Evolutionary conservation across 768 basidiomycete species (phyloP), one percentile per base, ranked within the genome.

Genomic region (Amanita pseudoporphyria): DNA sequence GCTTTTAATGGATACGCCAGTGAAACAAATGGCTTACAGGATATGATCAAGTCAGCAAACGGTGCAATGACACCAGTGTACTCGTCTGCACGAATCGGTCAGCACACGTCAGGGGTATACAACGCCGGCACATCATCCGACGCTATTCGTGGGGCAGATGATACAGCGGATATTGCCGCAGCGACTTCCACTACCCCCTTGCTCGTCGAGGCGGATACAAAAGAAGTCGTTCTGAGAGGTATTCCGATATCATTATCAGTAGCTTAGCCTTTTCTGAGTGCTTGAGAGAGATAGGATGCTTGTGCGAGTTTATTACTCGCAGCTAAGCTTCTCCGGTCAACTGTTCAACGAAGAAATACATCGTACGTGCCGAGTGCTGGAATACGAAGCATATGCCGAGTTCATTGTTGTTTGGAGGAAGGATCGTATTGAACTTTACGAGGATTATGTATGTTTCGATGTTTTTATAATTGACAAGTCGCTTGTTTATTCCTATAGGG

Each of bases 371-470:
- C 70, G 77, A 28, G 66, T 82, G 50, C 60, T 89, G 12, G 68
- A 71, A 19, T 78, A 73, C 51, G 80, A 85, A 58, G 76, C 79
- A 22, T 84, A 85, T 77, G 77, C 76, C 26, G 94, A 97, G 61
- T 91, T 84, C 58, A 69, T 94, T 52, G 91, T 95, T 0, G 82
- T 81, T 9, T 96, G 91, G 86, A 76, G 88, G 35, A 79, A 74
- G 52, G 76, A 82, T 53, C 69, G 74, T 43, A 65, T 97, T 35
- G 92, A 97, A 62, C 66, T 97, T 16, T 96, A 95, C 60, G 76
- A 81, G 47, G 84, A 93, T 57, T 81, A 87, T 71, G 92, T 92
- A 56, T 52, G 82, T 44, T n/a, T 48, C 47, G 13, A 30, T 41
- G 5, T 16, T 36, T 19, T 24, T 21, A 16, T n/a, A 41, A 32